Percentiles rank a stretch among this genome's conserved stretches.
phyloP scores from a whole-genome alignment of 441 rosid species.

The Pelargonium cotyledonis region DNA sequence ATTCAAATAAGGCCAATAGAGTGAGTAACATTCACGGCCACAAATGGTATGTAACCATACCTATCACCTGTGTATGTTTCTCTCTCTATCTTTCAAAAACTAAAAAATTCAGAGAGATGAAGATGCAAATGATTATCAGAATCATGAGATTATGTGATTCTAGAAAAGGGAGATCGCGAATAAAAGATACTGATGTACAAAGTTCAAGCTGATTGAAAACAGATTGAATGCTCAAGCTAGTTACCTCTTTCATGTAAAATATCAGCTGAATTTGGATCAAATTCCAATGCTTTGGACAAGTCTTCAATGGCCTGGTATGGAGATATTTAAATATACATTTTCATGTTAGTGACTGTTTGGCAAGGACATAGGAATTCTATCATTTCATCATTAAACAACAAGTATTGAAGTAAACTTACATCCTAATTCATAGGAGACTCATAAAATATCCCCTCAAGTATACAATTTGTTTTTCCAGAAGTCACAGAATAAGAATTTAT shows the following conservation, averaged over 20 bases:
- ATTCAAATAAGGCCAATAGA: no score
- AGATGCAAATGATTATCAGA: no score
- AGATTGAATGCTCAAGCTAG: slow-evolving; percentile 16
- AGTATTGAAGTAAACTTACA: neutral
- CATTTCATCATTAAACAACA: slow-evolving; percentile 5
- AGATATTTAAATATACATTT: slow-evolving; percentile 18
- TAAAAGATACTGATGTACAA: neutral
- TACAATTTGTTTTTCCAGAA: neutral
- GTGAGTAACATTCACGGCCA: no score
- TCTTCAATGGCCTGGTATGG: slow-evolving; percentile 80
- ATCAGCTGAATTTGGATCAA: slow-evolving; percentile 85
- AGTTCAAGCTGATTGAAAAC: slow-evolving; percentile 1
- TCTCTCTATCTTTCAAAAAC: no score
- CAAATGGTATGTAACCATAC: no score
- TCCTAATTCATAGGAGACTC: neutral
- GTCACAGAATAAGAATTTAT: slow-evolving; percentile 2
- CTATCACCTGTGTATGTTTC: no score
- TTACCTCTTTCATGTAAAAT: slow-evolving; percentile 94
- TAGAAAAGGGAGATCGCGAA: neutral
- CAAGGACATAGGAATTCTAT: slow-evolving; percentile 12
- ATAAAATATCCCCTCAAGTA: neutral
- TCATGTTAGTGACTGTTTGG: neutral
- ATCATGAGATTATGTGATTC: neutral
- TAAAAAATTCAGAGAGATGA: no score
- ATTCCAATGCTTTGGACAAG: slow-evolving; percentile 83